phyloP scores from a whole-genome alignment of 2,329 filamentous ascomycete genomes.

The Penicillium occitanis region DNA sequence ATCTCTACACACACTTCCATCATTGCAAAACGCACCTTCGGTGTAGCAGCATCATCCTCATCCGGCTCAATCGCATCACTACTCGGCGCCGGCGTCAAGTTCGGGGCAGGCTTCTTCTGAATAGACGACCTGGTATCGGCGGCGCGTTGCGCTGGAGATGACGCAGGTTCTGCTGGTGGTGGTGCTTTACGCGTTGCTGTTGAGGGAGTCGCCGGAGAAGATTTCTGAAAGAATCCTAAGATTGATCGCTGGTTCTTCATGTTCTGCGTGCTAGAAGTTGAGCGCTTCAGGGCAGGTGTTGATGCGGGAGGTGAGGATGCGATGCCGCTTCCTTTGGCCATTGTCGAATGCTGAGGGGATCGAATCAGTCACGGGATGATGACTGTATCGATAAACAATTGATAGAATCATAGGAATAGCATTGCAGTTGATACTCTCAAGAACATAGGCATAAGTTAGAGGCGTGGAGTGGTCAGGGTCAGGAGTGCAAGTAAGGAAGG shows the following conservation, averaged over 20 bases:
- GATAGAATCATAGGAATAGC: not conserved
- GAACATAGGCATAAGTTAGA: too few relatives aligned
- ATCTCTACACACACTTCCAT: slow-evolving; percentile 36
- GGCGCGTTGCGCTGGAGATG: slow-evolving; percentile 38
- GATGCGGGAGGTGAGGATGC: slow-evolving; percentile 38
- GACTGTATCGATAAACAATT: slow-evolving; percentile 22
- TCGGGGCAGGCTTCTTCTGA: slow-evolving; percentile 44
- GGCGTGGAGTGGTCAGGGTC: slow-evolving; percentile 18
- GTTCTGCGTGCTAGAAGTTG: slow-evolving; percentile 44
- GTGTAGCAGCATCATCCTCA: slow-evolving; percentile 47
- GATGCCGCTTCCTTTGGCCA: slow-evolving; percentile 40
- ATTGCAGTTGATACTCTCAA: not conserved
- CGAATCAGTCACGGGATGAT: slow-evolving; percentile 28
- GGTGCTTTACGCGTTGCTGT: slow-evolving; percentile 21
- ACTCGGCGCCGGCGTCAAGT: slow-evolving; percentile 73
- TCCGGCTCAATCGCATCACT: slow-evolving; percentile 72
- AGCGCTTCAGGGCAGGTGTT: slow-evolving; percentile 41
- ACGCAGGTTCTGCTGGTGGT: slow-evolving; percentile 36
- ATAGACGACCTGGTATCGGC: slow-evolving; percentile 38
- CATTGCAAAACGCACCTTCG: slow-evolving; percentile 49
- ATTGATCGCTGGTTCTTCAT: slow-evolving; percentile 69
- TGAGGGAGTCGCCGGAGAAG: slow-evolving; percentile 48
- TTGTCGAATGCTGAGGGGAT: slow-evolving; percentile 24
- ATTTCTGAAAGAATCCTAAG: slow-evolving; percentile 73
- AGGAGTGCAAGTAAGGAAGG: slow-evolving; percentile 25